Evolutionary conservation across 1,139 yeast genomes (phyloP), one percentile per base, ranked within the genome.

Genomic region (Lodderomyces orthopsilosis): DNA sequence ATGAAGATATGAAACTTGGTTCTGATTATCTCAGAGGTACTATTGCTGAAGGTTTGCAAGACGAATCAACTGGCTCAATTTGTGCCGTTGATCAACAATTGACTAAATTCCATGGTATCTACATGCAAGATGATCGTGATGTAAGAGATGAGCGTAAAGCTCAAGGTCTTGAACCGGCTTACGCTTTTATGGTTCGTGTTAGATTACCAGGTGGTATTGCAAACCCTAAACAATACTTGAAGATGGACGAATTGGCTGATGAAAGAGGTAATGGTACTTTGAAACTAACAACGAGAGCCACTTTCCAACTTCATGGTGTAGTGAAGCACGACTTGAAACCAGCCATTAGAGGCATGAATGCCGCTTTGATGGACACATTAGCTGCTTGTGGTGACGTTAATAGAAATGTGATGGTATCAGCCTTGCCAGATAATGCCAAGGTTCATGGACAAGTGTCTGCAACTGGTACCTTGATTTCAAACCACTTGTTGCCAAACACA

Each of bases 301-400:
- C 98, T 12, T 90, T 85, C 81, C 98, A 93, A 74, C 75, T 91
- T 51, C 98, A 93, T 58, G 98, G 98, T 63, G 82, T 93, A 48
- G 88, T 93, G 46, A 93, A 93, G 69, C 91, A 85, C 62, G 78
- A 91, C 58, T 75, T 93, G 64, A 90, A 89, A 66, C 90, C 94
- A 15, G 85, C 96, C 2, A 88, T 93, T 53, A 85, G 96, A 70
- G 96, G 94, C 41, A 90, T 93, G 84, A 91, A 91, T 63, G 73
- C 95, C 19, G 85, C 84, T 10, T 77, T 91, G 56, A 78, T 93
- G 82, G 98, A 93, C 61, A 91, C 98, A 12, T 78, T 93, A 48
- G 98, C 96, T 50, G 98, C 98, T 2, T 91, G 97, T 75, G 98
- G 98, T 74, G 98, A 93, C 70, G 98, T 91, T 36, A 88, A 89